Conservation (phyloP, 2,329 filamentous ascomycete genomes). For the Zalaria obscura region DNA sequence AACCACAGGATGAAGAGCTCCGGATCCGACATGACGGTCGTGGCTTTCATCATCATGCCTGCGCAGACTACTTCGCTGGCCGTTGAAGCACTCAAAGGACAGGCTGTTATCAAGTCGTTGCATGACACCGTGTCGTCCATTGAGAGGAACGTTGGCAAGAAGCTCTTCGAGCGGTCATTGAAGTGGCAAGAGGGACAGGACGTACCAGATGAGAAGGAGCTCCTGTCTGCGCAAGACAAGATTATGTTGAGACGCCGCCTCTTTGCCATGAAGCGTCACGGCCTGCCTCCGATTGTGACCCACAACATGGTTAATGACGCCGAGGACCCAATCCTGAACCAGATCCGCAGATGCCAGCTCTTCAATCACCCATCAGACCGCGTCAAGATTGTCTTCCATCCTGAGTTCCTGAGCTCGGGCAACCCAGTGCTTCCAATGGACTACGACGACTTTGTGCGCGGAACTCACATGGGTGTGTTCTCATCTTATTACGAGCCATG, state of each 20-base stretch:
- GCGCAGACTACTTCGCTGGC: slow-evolving; percentile 91
- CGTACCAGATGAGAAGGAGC: slow-evolving; percentile 90
- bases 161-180: slow-evolving; percentile 86
- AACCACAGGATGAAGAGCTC: slow-evolving; percentile 81
- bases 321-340: slow-evolving; percentile 89
- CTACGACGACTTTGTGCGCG: slow-evolving; percentile 96
- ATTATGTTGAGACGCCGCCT: slow-evolving; percentile 81
- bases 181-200: slow-evolving; percentile 92
- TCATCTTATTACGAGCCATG: slow-evolving; percentile 98
- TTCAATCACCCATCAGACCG: slow-evolving; percentile 93
- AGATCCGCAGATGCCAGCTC: slow-evolving; percentile 86
- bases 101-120: slow-evolving; percentile 93
- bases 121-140: slow-evolving; percentile 88
- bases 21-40: slow-evolving; percentile 83
- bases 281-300: slow-evolving; percentile 86
- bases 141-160: slow-evolving; percentile 79
- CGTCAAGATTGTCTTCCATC: slow-evolving; percentile 96
- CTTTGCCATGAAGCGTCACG: slow-evolving; percentile 91
- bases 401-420: slow-evolving; percentile 89
- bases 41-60: slow-evolving; percentile 98
- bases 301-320: slow-evolving; percentile 96
- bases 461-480: slow-evolving; percentile 91
- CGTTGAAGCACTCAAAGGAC: slow-evolving; percentile 88
- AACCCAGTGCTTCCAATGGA: slow-evolving; percentile 92
- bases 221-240: slow-evolving; percentile 83